Percentiles rank a stretch among this genome's conserved stretches.
Conservation (phyloP, 2,329 filamentous ascomycete species). For the Cercospora sojina region DNA sequence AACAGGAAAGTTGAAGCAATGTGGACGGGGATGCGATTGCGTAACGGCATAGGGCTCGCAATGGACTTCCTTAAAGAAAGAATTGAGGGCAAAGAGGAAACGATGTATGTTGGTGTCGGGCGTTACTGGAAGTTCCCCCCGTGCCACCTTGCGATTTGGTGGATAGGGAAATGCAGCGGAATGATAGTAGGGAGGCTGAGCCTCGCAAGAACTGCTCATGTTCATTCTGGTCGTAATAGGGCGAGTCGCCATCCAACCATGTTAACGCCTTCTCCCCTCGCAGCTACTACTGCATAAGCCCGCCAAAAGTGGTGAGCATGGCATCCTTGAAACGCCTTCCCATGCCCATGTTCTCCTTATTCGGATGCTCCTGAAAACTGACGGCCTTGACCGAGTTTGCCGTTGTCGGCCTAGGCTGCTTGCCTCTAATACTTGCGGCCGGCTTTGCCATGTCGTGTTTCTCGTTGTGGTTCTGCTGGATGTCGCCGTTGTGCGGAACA, state of each 20-base stretch:
- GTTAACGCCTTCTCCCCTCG: not conserved
- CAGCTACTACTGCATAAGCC: constrained; percentile 6
- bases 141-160: too few relatives aligned
- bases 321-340: constrained; percentile 29
- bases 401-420: constrained; percentile 8
- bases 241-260: constrained; percentile 10
- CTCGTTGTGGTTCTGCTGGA: constrained; percentile 15
- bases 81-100: not conserved
- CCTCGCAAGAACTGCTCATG: not conserved
- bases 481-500: not conserved
- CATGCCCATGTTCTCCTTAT: constrained; percentile 26
- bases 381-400: constrained; percentile 16
- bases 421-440: constrained; percentile 6
- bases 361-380: constrained; percentile 19
- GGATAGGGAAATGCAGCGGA: not conserved
- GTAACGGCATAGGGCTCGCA: not conserved
- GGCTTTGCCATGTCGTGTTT: constrained; percentile 22
- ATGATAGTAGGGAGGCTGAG: not conserved
- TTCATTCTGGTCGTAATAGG: not conserved
- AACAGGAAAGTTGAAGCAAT: not conserved
- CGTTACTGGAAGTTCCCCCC: not conserved
- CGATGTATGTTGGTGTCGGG: not conserved
- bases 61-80: not conserved
- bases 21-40: not conserved
- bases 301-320: constrained; percentile 14